Evolutionary conservation across 108 stramenopile genomes (phyloP), one percentile per base, ranked within the genome.

Genomic region (Nitzschia sp.): DNA sequence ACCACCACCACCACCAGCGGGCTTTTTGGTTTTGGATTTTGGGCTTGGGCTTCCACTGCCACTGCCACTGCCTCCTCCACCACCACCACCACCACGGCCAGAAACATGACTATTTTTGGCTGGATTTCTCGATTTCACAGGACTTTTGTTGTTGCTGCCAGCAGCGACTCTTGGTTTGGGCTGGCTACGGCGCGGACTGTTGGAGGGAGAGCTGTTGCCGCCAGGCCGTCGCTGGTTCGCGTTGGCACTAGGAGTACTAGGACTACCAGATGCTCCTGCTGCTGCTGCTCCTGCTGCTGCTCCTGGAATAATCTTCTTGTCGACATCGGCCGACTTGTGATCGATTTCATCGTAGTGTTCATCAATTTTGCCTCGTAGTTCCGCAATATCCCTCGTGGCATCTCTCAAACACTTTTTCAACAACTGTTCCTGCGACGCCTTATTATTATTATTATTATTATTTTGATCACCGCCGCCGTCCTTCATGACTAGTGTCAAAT

Each of bases 371-470:
- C 27, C 54, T 32, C 58, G 63, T 0, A 65, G 34, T 30, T 33
- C 63, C 6, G 31, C 26, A 46, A 72, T 31, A 9, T 72, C 63
- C 2, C 45, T 45, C 35, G 53, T 36, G 16, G 63, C 56, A 32
- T 35, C 54, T 45, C 33, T 19, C 2, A 72, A 34, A 45, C 72
- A 72, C 48, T 65, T 29, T 54, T 65, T 64, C n/a, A 71, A 44
- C 9, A 41, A 13, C 0, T 47, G 45, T 2, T 17, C 30, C 28
- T 46, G 41, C 4, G 72, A 47, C 1, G 72, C 73, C 23, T 61
- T 44, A 13, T 41, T 41, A 41, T 41, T 41, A n/a, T n/a, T n/a
- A n/a, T n/a, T n/a, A n/a, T n/a, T n/a, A n/a, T n/a, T n/a, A n/a
- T n/a, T n/a, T n/a, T n/a, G n/a, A n/a, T n/a, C n/a, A n/a, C n/a